phyloP scores from a whole-genome alignment of 169 alveolate genomes.

The Cryptosporidium viatorum region DNA sequence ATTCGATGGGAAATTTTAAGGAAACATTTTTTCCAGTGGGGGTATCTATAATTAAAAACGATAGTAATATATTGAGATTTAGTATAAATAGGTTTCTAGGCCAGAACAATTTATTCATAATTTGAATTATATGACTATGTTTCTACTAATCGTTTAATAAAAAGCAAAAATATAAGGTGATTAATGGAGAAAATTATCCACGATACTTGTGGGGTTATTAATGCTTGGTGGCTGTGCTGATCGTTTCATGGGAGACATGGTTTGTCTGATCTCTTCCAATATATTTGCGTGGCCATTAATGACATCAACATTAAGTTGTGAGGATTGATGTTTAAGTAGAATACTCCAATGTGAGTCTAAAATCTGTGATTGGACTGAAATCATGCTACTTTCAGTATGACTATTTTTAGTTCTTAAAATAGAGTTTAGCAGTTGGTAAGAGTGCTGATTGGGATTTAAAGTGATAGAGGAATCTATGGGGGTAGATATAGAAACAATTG shows the following conservation, averaged over 20 bases:
- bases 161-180: neutral
- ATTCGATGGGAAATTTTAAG: constrained; percentile 85
- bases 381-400: constrained; percentile 20
- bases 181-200: neutral
- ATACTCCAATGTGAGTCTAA: constrained; percentile 71
- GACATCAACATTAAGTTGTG: constrained; percentile 37
- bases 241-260: neutral
- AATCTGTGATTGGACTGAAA: constrained; percentile 51
- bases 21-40: neutral
- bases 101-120: neutral
- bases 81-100: neutral
- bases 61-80: neutral
- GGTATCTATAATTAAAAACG: neutral
- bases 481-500: constrained; percentile 43
- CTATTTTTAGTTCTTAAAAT: constrained; percentile 46
- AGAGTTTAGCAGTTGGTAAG: constrained; percentile 62
- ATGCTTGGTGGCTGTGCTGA: neutral
- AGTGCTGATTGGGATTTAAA: constrained; percentile 62
- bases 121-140: neutral
- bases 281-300: constrained; percentile 55
- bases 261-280: constrained; percentile 44
- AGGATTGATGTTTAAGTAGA: constrained; percentile 11
- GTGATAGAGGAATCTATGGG: constrained; percentile 57
- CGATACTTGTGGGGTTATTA: neutral
- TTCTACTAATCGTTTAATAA: too few relatives aligned